Conservation (phyloP, 371 early-diverging fungal species). For the Batrachochytrium dendrobatidis region DNA sequence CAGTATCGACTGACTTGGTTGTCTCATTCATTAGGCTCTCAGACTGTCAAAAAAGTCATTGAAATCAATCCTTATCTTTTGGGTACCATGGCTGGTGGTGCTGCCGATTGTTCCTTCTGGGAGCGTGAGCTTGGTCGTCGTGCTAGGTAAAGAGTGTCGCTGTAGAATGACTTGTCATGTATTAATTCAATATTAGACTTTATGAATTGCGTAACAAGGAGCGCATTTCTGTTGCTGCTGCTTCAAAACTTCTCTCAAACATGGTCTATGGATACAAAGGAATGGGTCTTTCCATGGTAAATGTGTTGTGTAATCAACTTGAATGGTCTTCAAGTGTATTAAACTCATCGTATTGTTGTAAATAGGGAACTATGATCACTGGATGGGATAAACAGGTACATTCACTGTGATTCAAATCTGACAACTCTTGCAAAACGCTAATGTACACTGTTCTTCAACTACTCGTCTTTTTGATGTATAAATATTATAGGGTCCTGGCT, state of each 20-base stretch:
- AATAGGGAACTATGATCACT: conserved; percentile 96
- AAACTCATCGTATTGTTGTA: neutral
- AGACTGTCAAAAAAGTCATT: conserved; percentile 98
- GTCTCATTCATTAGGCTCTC: conserved; percentile 63
- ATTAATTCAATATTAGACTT: conserved; percentile 45
- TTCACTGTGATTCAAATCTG: no score
- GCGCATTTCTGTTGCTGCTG: conserved; percentile 98
- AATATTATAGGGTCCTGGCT: conserved; percentile 70
- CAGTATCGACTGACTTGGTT: neutral
- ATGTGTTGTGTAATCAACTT: neutral
- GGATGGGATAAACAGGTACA: conserved; percentile 92
- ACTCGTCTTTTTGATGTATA: neutral
- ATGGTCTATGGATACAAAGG: conserved; percentile 98
- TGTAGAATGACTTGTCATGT: neutral
- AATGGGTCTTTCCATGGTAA: conserved; percentile 95
- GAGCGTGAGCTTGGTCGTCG: conserved; percentile 97
- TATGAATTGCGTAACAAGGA: conserved; percentile 97
- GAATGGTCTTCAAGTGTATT: neutral
- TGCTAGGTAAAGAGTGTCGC: conserved; percentile 55
- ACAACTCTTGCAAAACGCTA: no score
- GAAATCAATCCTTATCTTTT: conserved; percentile 98
- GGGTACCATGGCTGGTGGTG: conserved; percentile 99
- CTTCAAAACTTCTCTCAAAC: conserved; percentile 93
- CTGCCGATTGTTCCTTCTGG: conserved; percentile 99
- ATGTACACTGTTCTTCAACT: no score